Base-by-base conservation (phyloP, 306 rosid genomes). In the Castanea crenata region DNA sequence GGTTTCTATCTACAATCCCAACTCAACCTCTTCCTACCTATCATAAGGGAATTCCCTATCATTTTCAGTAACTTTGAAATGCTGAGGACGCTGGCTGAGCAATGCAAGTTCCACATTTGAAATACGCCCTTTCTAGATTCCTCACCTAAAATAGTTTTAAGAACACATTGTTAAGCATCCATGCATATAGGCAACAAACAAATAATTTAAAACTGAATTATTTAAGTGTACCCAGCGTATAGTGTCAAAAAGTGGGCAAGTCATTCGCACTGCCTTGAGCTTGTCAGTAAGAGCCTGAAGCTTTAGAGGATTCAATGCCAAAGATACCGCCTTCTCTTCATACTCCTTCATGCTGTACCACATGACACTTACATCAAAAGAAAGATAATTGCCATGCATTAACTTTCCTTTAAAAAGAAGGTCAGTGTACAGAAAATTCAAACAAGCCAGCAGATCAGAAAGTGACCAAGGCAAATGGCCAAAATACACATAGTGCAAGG, bases 221-320 rank as follows among this genome's bases (percentile, higher is more conserved):
- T 14, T 14, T 63, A 25, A 21, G 73, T 80, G 38, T 15, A 96
- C 99, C 99, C 99, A 96, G 84, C 99, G 96, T 54, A 84, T 16
- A 1, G 99, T 91, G 88, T 96, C 99, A 35, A 96, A 96, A 44
- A 96, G 89, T 79, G 99, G 99, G 86, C 99, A 96, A 31, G 87
- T 87, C 92, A 88, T 64, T 51, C 99, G 95, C 59, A 71, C 91
- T 8, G 97, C 82, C 88, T 96, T 96, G 29, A 96, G 97, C 80
- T 85, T 91, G 80, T 88, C 81, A 51, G 96, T 82, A 31, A 96
- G 91, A 21, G 92, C 92, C 76, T 86, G 88, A 71, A 96, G 98
- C 89, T 90, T 93, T 16, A 91, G 72, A 51, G 86, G 96, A 84
- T 89, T 88, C 87, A 96, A 54, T 20, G 99, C 97, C 84, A 96